phyloP scores from a whole-genome alignment of 2,329 filamentous ascomycete species.

The Pseudopithomyces chartarum region DNA sequence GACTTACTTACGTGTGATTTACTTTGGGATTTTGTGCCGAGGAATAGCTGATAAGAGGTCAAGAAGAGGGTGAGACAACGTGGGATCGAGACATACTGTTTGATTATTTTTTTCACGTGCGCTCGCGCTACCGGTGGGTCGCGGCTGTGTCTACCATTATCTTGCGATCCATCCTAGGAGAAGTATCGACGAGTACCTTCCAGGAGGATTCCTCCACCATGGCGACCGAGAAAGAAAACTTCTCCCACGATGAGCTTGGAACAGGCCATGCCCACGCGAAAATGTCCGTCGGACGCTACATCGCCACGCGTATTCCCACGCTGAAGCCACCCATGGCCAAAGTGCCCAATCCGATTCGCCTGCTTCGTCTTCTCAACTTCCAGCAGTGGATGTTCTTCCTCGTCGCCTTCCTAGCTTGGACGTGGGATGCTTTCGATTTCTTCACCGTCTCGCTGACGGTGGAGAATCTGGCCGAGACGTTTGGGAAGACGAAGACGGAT shows the following conservation, averaged over 20 bases:
- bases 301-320: slow-evolving; percentile 58
- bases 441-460: slow-evolving; percentile 66
- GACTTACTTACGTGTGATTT: neutral
- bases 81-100: neutral
- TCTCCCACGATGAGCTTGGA: slow-evolving; percentile 20
- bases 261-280: slow-evolving; percentile 13
- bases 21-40: neutral
- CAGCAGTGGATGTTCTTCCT: slow-evolving; percentile 66
- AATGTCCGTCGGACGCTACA: slow-evolving; percentile 51
- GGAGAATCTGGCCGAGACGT: slow-evolving; percentile 57
- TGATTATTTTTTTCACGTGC: neutral
- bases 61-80: too few species aligned
- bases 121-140: neutral
- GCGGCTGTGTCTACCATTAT: too few species aligned
- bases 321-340: slow-evolving; percentile 62
- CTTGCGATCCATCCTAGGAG: too few species aligned
- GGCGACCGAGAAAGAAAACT: slow-evolving; percentile 24
- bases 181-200: too few species aligned
- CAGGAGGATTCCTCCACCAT: slow-evolving; percentile 13
- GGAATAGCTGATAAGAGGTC: too few species aligned
- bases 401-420: slow-evolving; percentile 54
- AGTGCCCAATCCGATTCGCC: slow-evolving; percentile 59
- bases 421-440: slow-evolving; percentile 62
- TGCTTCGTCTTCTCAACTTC: slow-evolving; percentile 56
- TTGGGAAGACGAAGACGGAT: slow-evolving; percentile 59